Evolutionary conservation across 2,329 filamentous ascomycete genomes (phyloP), one percentile per base, ranked within the genome.

Genomic region (Phyllosticta ampelicida): DNA sequence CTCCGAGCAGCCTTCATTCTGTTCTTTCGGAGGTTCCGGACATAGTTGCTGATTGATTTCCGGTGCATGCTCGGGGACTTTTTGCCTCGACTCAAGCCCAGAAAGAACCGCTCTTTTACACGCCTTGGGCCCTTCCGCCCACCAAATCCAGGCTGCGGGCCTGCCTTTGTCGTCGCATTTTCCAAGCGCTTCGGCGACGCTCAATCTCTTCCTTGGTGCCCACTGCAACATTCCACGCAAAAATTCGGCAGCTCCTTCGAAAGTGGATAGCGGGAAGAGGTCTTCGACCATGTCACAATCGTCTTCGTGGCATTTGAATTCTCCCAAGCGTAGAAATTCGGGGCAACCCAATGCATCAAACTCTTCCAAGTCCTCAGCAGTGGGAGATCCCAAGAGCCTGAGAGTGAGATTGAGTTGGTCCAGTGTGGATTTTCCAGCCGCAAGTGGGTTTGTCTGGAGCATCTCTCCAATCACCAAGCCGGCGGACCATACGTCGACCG

Each of bases 321-420:
- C 64, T 53, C 59, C 62, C 64, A 56, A 64, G 51, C 51, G 54
- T 61, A 55, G 62, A 60, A 62, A 57, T 54, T 59, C 56, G 60
- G 62, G 57, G 59, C 59, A 61, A 36, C 60, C 61, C 61, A 62
- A 61, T 54, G 44, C 61, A 36, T 48, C 61, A 53, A 62, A 58
- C 55, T 54, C 63, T 58, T 19, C 53, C 26, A 60, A 54, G 11
- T 55, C 56, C 26, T 54, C 57, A n/a, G 44, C 60, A 8, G 60
- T 63, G 1, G 70, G 70, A 5, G 67, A 65, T 16, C 69, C 69
- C 3, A 72, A 60, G 1, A 72, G 63, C 49, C 67, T 66, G 21
- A 66, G 63, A 21, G 71, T 70, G 18, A 68, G 65, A 18, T 63
- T 60, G 10, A 71, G 65, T 56, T 72, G 69, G 30, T 70, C 67